Evolutionary conservation across 305 asterid species (phyloP), one percentile per base, ranked within the genome.

Genomic region (Nicotiana rustica): DNA sequence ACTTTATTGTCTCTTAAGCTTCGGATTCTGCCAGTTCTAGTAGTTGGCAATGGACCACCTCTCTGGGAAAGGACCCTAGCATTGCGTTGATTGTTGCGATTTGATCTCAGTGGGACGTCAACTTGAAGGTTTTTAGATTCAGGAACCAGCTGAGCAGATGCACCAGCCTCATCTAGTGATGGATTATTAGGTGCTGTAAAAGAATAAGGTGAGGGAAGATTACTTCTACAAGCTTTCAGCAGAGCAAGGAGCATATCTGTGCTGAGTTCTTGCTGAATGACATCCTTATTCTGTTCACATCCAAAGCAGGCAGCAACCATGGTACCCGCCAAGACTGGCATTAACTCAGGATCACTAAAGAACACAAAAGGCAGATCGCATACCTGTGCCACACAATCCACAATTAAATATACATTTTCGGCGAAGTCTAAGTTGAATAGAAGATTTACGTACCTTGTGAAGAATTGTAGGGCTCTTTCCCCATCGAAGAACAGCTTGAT

Each of bases 401-500:
- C 10, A 25, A 41, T 86, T 90, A 86, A 89, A 89, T 81, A 81
- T 7, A 64, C 19, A 13, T 10, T 78, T 61, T 25, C 12, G 57
- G 77, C 14, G 33, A 31, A 29, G 70, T 10, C 81, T 55, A 82
- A 83, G 31, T 60, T 3, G 13, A 55, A 19, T 15, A 5, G 35
- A 66, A 62, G 62, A 65, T 52, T 33, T 19, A 81, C 83, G 82
- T 82, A 93, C 99, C 97, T 96, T 96, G 90, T 96, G 99, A 85
- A 96, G 99, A 89, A 96, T 96, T 52, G 99, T 93, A 65, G 98
- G 99, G 88, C 98, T 92, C 93, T 96, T 96, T 87, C 99, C 99
- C 99, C 99, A 96, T 75, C 96, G 97, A 82, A 96, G 97, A 62
- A 96, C 99, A 25, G 97, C 98, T 90, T 96, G 99, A 81, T 96